Evolutionary conservation across 2,329 filamentous ascomycete species (phyloP), one percentile per base, ranked within the genome.

Genomic region (Nectriaceae sp.): DNA sequence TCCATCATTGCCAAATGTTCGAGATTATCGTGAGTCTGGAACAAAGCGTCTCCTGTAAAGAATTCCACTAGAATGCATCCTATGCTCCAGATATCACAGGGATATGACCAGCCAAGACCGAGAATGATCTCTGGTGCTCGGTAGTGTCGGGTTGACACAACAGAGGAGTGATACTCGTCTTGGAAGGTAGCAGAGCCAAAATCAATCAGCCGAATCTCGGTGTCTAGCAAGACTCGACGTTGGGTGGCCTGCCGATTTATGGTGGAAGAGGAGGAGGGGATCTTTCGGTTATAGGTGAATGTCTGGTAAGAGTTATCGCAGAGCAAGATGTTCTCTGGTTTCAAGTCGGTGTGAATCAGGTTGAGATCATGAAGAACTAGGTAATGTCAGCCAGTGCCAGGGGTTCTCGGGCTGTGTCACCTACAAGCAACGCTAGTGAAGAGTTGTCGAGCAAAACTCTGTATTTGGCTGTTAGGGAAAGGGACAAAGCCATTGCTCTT

Each of bases 391-490:
- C 26, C 22, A 18, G 4, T 21, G 16, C 15, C 4, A 18, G 37
- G 8, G 5, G n/a, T 10, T 8, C 29, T 11, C 5, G 21, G 1
- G 39, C 11, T 18, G 15, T 10, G 5, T 16, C 35, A 84, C 90
- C 79, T 75, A 96, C 90, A 99, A 49, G 94, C 94, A 64, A 99
- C 95, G 64, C 93, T 97, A n/a, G 93, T 97, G 53, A 99, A 89
- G 15, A 99, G 77, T 67, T 99, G 94, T 42, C 93, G 85, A 40
- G 94, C 94, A 76, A 99, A 97, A 67, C 84, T 93, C 70, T 97
- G 94, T 50, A 99, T 99, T 70, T 99, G 94, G 57, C 92, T 97
- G 76, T 95, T 97, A 11, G 94, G 94, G 65, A 99, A 99, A 1
- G 94, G 94, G 16, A 96, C 91, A 65, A 99, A 99, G 56, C 84